Evolutionary conservation across 306 rosid genomes (phyloP).

Genomic region (Lathyrus sativus): DNA sequence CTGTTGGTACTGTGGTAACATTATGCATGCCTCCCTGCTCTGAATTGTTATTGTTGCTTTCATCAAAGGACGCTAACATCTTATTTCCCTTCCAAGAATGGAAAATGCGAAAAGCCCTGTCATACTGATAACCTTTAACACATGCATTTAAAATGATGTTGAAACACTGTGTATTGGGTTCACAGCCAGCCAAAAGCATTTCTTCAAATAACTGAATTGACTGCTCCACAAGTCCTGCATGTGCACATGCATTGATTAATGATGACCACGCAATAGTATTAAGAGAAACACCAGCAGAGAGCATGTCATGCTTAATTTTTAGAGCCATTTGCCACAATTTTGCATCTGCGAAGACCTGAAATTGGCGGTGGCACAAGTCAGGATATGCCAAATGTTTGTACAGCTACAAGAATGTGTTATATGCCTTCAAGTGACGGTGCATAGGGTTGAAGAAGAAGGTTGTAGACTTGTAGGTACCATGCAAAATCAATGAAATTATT

Average conservation of each 20-base stretch:
- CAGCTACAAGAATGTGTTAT: neutral
- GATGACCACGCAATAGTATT: conserved; percentile 90
- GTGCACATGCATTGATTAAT: conserved; percentile 90
- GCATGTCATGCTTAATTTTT: conserved; percentile 83
- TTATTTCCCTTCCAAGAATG: conserved; percentile 68
- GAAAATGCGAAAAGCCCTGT: conserved; percentile 90
- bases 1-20: conserved; percentile 37
- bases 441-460: conserved; percentile 25
- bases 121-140: conserved; percentile 90
- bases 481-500: conserved; percentile 30
- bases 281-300: conserved; percentile 74
- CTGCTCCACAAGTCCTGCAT: conserved; percentile 88
- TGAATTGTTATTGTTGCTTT: conserved; percentile 42
- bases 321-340: conserved; percentile 89
- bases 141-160: conserved; percentile 92
- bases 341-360: conserved; percentile 89
- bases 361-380: conserved; percentile 40
- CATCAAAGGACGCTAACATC: conserved; percentile 45
- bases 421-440: neutral
- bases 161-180: conserved; percentile 90
- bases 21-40: conserved; percentile 33
- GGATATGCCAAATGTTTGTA: conserved; percentile 34
- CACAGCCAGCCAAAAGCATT: conserved; percentile 79
- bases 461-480: neutral
- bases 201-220: conserved; percentile 86